Conservation (phyloP, 495 filamentous ascomycete genomes). For the Tuber borchii region DNA sequence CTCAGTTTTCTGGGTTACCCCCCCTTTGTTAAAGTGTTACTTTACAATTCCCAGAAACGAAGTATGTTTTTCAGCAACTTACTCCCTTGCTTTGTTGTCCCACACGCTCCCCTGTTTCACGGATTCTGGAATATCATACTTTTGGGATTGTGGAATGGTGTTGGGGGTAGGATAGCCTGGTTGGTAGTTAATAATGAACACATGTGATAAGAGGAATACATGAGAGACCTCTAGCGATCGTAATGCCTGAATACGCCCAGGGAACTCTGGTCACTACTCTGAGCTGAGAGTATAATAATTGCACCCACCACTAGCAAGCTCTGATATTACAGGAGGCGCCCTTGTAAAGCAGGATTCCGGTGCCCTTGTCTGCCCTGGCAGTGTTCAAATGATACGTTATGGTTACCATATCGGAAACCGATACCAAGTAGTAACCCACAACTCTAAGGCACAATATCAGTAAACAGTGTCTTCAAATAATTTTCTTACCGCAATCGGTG, state of each 20-base stretch:
- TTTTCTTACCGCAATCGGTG: neutral
- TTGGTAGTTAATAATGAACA: neutral
- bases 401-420: neutral
- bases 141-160: neutral
- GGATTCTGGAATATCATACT: neutral
- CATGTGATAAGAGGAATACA: neutral
- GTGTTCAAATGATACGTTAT: neutral
- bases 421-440: neutral
- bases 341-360: neutral
- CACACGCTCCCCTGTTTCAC: neutral
- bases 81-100: neutral
- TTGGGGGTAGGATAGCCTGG: neutral
- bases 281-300: neutral
- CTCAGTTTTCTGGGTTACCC: neutral
- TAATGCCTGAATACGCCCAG: neutral
- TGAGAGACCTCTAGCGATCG: neutral
- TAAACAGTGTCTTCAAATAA: neutral
- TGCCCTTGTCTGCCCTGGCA: neutral
- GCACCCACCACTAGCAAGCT: neutral
- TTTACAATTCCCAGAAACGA: neutral
- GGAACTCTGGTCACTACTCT: no score
- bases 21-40: neutral
- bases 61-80: neutral
- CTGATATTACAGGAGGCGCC: neutral
- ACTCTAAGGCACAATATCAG: neutral